Evolutionary conservation across 108 stramenopile genomes (phyloP), one percentile per base, ranked within the genome.

Genomic region (Fragilariopsis cylindrus): DNA sequence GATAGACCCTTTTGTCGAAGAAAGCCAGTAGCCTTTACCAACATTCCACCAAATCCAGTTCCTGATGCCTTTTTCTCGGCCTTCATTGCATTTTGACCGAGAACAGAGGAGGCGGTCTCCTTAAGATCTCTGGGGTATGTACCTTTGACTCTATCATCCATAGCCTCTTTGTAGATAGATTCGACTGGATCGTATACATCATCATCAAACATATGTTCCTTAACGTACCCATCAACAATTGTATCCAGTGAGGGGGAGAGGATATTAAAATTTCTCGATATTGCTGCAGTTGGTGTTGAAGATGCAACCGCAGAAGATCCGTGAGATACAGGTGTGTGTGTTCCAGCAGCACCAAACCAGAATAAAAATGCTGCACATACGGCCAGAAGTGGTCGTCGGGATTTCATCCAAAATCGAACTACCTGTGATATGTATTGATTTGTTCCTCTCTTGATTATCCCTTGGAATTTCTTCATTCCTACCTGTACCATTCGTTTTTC

Each of bases 181-280:
- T 89, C 89, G 5, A 91, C 82, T 40, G 90, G 88, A 79, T 95
- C 90, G 69, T 87, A 91, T 39, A 43, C 80, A 57, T 95, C 93
- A 72, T 92, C 90, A 57, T 84, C 79, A 71, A 95, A 95, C 84
- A 95, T 88, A 67, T 88, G 85, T 41, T 88, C 70, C 57, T 83
- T 68, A 18, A 95, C 84, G 65, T 95, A 95, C 9, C 64, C 42
- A 46, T 90, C 88, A 52, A 92, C 85, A 42, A 94, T 82, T 67
- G 82, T 65, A 70, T 90, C 84, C 57, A 83, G 60, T 8, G 87
- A 82, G 39, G 80, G 60, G 8, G 88, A 71, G 57, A 76, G 16
- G 3, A 63, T 45, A 44, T 30, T 30, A 11, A 62, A 13, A 46
- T 44, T 69, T 15, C 50, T 74, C 40, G 79, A 53, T 16, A 15